Evolutionary conservation across 441 rosid species (phyloP).

Genomic region (Raphanus hybrid): DNA sequence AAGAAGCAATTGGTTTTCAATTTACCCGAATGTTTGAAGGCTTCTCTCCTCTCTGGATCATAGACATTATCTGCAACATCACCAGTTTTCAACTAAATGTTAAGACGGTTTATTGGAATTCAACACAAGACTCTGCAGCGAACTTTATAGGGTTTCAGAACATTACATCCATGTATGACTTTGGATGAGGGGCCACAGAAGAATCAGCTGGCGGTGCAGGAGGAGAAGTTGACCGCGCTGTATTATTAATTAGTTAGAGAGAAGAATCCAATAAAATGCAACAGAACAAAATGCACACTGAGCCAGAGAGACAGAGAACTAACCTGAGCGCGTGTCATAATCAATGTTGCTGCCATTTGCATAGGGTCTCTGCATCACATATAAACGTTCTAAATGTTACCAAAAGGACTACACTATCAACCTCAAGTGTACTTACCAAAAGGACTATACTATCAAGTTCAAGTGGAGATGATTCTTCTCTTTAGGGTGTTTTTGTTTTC

Average conservation of each 20-base stretch:
- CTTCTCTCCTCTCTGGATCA: constrained; percentile 3
- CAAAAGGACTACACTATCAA: neutral
- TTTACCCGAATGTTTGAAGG: constrained; percentile 2
- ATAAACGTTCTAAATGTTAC: neutral
- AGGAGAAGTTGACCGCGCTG: neutral
- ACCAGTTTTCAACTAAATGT: neutral
- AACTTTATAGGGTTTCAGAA: neutral
- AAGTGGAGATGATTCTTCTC: too few relatives aligned
- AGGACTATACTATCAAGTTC: neutral
- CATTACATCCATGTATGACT: constrained; percentile 2
- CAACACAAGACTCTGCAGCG: neutral
- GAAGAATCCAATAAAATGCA: neutral
- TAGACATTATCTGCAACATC: neutral
- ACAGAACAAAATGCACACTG: neutral
- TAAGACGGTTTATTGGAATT: neutral
- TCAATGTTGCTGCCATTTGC: constrained; percentile 2
- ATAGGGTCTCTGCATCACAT: neutral
- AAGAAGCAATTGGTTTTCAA: neutral
- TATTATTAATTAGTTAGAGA: neutral
- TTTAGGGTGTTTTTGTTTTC: too few relatives aligned
- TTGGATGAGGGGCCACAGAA: neutral
- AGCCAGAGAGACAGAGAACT: neutral
- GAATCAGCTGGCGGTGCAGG: constrained; percentile 1
- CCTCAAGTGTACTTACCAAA: too few relatives aligned
- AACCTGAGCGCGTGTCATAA: neutral